Evolutionary conservation across 2,329 filamentous ascomycete species (phyloP), one percentile per base, ranked within the genome.

Genomic region (Trichoderma pleuroti): DNA sequence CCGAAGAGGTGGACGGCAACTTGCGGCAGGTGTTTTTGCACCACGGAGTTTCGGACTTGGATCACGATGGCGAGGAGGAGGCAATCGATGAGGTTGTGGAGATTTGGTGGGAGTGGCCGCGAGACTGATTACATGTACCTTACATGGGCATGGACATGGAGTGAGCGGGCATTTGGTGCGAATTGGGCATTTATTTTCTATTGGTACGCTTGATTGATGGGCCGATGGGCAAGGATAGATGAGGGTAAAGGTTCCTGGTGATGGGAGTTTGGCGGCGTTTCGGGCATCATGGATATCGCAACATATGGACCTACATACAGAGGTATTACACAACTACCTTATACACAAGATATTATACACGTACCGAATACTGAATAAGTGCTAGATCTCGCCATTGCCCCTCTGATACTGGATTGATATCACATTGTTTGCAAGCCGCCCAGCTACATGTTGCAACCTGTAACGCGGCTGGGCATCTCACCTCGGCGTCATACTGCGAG

Each of bases 21-120:
- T 80, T 90, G 9, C 82, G 83, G n/a, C 88, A 90, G 76, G 80
- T 87, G 61, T 90, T 89, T 71, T 80, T 90, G 9, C 81, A 83
- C 73, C 57, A 63, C 7, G 67, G 32, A 6, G n/a, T 24, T 26
- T 30, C 21, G 32, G 67, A 70, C 8, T 24, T 63, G 30, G 67
- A 70, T 18, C 32, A 81, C 34, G 82, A 84, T 8, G 82, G 82
- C 42, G 81, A 84, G 70, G 75, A 83, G 16, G 72, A 74, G 49
- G 74, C 74, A 66, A 76, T 72, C 65, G 84, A 86, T 70, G 82
- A 85, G 73, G 83, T 86, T 10, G 74, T 86, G 28, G 84, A 86
- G 77, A 71, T 88, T 64, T 77, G 83, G 70, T 88, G 88, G 81
- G 78, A 79, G 57, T 75, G 74, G 70, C 73, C 62, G 7, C 26